Base-by-base conservation (phyloP, 306 rosid species). In the Inga laurina region DNA sequence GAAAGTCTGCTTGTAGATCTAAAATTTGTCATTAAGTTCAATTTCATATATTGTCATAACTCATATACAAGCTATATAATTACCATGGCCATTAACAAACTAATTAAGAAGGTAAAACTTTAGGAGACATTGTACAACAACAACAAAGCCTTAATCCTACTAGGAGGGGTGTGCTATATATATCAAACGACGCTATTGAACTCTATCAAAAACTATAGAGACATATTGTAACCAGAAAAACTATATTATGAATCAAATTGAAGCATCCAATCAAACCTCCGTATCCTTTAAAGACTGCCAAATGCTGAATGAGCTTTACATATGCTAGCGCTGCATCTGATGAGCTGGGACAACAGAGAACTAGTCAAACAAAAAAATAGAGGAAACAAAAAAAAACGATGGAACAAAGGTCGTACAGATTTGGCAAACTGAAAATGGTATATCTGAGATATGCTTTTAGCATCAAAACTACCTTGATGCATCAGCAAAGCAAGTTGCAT, bases 401-500 rank as follows among this genome's bases (percentile, higher is more conserved):
- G 57, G 72, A 84, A 37, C 70, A 74, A 73, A 71, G 41, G 52
- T 66, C 45, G 52, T 45, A 56, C n/a, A 81, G n/a, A 73, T 74
- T 62, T 19, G 81, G 51, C 67, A 85, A 76, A 70, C 72, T 81
- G 52, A 19, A 83, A 75, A 37, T 48, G 68, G 19, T 30, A 27
- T 83, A 69, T 64, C 57, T 41, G 61, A 69, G 75, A 80, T 46
- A 76, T 45, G 2, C 64, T 54, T 87, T 86, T 64, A 64, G 81
- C 74, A 48, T 64, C 68, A 81, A 75, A 80, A 79, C 78, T 93
- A 96, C 98, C 99, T 96, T 82, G 97, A 91, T 59, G 93, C 89
- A 86, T 96, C 99, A 78, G 97, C 91, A 91, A 92, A 96, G 86
- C 98, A 93, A 65, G 98, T 93, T 80, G 98, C 96, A 87, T 96